Conservation (phyloP, 768 basidiomycete species). For the Cystofilobasidium ferigula region DNA sequence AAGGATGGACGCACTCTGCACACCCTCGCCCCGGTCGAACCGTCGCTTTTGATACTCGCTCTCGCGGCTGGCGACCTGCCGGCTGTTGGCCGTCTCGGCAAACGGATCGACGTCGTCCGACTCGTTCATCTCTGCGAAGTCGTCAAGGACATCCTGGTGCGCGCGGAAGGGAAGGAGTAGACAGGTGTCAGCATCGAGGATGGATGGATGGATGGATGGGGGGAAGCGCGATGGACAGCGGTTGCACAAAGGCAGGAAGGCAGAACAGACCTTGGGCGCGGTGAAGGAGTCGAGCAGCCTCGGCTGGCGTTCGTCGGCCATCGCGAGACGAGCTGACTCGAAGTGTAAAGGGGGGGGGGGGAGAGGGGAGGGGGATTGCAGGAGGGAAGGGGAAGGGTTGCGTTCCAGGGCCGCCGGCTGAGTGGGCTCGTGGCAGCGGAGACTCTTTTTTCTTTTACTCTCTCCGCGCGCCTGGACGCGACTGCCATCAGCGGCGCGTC, state of each 20-base stretch:
- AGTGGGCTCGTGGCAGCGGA: no score
- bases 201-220: not conserved
- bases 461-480: no score
- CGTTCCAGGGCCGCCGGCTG: no score
- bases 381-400: no score
- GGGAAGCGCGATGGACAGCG: not conserved
- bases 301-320: slow-evolving; percentile 5
- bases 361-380: no score
- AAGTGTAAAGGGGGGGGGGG: no score
- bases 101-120: slow-evolving; percentile 63
- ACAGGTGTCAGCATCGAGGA: not conserved
- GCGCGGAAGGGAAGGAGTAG: not conserved
- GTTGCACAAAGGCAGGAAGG: not conserved
- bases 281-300: slow-evolving; percentile 23
- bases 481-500: no score
- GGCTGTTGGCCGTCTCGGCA: slow-evolving; percentile 80
- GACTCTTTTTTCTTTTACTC: no score
- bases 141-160: slow-evolving; percentile 78
- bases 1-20: slow-evolving; percentile 9
- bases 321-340: not conserved
- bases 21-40: slow-evolving; percentile 62
- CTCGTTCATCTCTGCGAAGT: slow-evolving; percentile 86
- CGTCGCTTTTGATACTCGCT: slow-evolving; percentile 89
- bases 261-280: slow-evolving; percentile 19
- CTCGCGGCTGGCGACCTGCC: slow-evolving; percentile 86